Base-by-base conservation (phyloP, 257 asterid species). In the Solanum microdontum region DNA sequence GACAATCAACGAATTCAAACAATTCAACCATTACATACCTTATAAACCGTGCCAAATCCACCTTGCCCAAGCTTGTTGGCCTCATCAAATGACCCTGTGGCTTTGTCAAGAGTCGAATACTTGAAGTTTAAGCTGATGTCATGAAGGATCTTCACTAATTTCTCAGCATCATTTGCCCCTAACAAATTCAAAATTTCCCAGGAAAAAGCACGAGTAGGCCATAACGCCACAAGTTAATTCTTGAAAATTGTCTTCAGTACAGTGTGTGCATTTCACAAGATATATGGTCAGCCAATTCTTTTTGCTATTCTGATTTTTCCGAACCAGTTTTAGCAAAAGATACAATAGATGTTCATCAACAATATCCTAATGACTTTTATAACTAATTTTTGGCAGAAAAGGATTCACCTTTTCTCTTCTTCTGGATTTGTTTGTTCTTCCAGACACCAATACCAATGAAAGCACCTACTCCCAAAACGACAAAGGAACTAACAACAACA, bases 1-100 rank as follows among this genome's bases (percentile, higher is more conserved):
- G 51, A 21, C 4, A 14, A 36, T 84, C 13, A 11, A 84, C 17
- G 12, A 84, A 9, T 55, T 23, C 28, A 14, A 64, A 62, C 33
- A 84, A 5, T 55, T 73, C 40, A 64, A 19, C 21, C 39, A 40
- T 43, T 40, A 90, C 90, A 5, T 34, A 74, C 82, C 90, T 90
- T 89, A 51, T 90, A 90, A 55, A 90, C 92, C 1, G 87, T 83
- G 83, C 92, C 92, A 85, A 85, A 90, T 69, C 92, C 92, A 45
- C 92, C 92, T 66, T 89, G 91, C 19, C 92, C 91, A 9, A 90
- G 83, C 83, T 76, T 90, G 88, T 89, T 90, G 30, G 89, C 86
- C 23, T 90, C 90, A 55, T 88, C 85, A 72, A 90, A 90, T 43
- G 91, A 80, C 32, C 58, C 80, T 2, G 92, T 90, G 48, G 92